Evolutionary conservation across 768 basidiomycete genomes (phyloP).

Genomic region (Nevesoporus exiguus): DNA sequence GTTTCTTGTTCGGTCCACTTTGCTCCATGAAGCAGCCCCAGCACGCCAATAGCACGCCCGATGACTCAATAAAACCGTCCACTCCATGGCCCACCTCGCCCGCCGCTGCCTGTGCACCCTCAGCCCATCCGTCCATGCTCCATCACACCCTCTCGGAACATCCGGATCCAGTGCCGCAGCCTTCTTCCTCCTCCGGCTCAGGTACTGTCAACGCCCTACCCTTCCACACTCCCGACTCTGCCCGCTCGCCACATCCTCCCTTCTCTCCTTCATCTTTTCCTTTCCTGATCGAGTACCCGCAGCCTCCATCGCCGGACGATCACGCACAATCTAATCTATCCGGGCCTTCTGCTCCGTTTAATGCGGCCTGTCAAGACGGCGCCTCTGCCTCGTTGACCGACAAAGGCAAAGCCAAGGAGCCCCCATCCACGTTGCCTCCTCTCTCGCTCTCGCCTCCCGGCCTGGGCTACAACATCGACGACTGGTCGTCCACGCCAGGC

Average conservation of each 20-base stretch:
- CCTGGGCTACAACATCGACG: conserved; percentile 42
- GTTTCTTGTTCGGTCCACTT: conserved; percentile 21
- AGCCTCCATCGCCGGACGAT: conserved; percentile 2
- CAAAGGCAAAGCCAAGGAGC: conserved; percentile 56
- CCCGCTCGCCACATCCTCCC: not conserved
- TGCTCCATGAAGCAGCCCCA: conserved; percentile 37
- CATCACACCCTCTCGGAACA: conserved; percentile 11
- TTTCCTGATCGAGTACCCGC: conserved; percentile 5
- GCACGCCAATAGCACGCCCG: conserved; percentile 46
- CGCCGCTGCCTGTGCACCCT: conserved; percentile 4
- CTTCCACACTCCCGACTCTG: not conserved
- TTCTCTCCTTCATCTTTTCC: conserved; percentile 7
- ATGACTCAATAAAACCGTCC: conserved; percentile 9
- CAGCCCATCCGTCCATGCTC: conserved; percentile 13
- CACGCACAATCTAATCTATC: conserved; percentile 27
- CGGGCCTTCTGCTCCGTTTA: conserved; percentile 14
- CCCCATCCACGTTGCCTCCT: conserved; percentile 62
- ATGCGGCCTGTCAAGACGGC: conserved; percentile 9
- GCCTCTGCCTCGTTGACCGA: conserved; percentile 27
- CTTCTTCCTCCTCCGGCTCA: not conserved
- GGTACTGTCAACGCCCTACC: not conserved
- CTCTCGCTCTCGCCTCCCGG: conserved; percentile 56
- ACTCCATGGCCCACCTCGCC: conserved; percentile 1
- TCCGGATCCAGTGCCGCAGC: conserved; percentile 4
- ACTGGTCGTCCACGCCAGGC: conserved; percentile 35